These are phyloP conservation scores for Hemerocallis citrina DNA, from an alignment of 106 monocot species.

Conservation along the genomic window DNA sequence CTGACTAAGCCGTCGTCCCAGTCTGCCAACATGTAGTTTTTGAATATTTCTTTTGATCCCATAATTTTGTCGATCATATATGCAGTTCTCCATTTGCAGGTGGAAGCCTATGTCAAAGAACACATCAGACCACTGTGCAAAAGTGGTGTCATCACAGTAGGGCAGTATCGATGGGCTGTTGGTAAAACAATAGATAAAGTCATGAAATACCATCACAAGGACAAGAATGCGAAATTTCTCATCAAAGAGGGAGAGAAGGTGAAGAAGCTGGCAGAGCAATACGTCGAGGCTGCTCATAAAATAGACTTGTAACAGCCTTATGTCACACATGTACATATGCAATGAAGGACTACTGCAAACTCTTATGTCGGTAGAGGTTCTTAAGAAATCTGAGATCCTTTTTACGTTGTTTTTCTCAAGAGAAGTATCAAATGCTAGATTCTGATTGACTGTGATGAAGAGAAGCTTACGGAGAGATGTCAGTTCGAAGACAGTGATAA, in stretches of 20 bases:
- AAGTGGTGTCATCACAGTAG: conserved; percentile 71
- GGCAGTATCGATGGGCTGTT: conserved; percentile 83
- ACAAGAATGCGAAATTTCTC: conserved; percentile 82
- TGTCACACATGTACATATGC: not conserved
- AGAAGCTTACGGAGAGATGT: too few relatives aligned
- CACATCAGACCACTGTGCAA: conserved; percentile 92
- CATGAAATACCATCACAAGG: conserved; percentile 70
- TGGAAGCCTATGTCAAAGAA: conserved; percentile 83
- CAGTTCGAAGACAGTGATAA: too few relatives aligned
- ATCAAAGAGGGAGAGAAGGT: conserved; percentile 90
- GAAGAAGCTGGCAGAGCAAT: conserved; percentile 80
- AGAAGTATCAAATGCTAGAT: too few relatives aligned
- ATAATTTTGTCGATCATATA: not conserved
- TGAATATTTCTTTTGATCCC: too few relatives aligned
- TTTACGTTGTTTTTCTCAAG: too few relatives aligned
- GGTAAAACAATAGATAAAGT: conserved; percentile 72
- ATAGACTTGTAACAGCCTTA: conserved; percentile 8
- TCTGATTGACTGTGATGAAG: too few relatives aligned
- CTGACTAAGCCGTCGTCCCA: too few relatives aligned
- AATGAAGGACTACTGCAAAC: too few relatives aligned
- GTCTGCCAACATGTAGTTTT: too few relatives aligned
- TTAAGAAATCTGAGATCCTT: too few relatives aligned
- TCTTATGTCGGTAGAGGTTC: too few relatives aligned
- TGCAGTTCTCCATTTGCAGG: conserved; percentile 26
- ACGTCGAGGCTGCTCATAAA: conserved; percentile 66